Conservation (phyloP, 83 land plant genomes). For the Picea abies region DNA sequence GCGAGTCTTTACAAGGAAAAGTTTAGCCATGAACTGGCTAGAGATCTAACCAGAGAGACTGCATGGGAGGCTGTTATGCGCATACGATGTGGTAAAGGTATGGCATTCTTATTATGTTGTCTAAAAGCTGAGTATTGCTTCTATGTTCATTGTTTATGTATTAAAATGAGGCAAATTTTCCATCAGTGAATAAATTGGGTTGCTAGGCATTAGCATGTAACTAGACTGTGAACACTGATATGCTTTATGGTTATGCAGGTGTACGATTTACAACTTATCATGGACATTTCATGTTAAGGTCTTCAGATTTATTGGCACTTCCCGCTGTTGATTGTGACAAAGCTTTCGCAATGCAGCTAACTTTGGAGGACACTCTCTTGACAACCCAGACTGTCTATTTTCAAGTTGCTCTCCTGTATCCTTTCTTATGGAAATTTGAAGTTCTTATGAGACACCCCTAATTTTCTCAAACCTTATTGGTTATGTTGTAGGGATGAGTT, state of each 20-base stretch:
- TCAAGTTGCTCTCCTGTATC: conserved; percentile 97
- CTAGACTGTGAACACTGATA: background rate
- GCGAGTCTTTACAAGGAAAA: no score
- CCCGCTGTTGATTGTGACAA: conserved; percentile 99
- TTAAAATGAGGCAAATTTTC: background rate
- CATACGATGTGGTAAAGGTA: no score
- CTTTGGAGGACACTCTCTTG: conserved; percentile 82
- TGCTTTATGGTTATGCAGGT: conserved; percentile 42
- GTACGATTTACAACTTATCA: conserved; percentile 78
- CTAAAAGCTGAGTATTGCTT: background rate
- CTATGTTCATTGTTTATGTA: background rate
- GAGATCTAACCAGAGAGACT: no score
- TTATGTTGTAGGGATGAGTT: background rate
- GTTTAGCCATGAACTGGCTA: no score
- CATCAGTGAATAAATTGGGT: background rate
- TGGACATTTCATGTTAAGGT: conserved; percentile 96
- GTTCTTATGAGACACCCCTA: no score
- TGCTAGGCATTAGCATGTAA: background rate
- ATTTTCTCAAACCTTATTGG: background rate
- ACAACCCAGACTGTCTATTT: conserved; percentile 81
- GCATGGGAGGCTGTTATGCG: no score
- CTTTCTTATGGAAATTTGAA: conserved; percentile 20
- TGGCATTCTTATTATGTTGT: background rate
- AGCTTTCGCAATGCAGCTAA: conserved; percentile 85
- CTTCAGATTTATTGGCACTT: conserved; percentile 85